These are phyloP conservation scores for Pterulicium gracile DNA, from an alignment of 1,284 basidiomycete species.

Conservation along the genomic window DNA sequence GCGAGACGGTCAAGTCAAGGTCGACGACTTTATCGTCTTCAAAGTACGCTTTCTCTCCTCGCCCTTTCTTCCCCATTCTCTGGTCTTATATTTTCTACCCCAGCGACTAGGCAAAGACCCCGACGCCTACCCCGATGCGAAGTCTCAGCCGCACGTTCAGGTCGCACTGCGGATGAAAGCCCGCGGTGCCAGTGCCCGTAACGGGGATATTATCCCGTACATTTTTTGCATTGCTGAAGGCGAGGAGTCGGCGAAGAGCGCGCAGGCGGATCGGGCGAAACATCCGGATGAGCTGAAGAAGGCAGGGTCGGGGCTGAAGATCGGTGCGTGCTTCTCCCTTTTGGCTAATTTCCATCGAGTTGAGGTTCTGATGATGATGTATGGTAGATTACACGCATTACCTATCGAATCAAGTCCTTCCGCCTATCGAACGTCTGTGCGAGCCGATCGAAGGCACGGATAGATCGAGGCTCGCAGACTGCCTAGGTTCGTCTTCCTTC, in stretches of 20 bases:
- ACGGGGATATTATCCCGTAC: slow-evolving; percentile 94
- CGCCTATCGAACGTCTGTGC: slow-evolving; percentile 91
- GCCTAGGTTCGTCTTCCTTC: slow-evolving; percentile 73
- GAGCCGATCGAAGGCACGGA: slow-evolving; percentile 97
- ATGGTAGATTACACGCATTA: slow-evolving; percentile 83
- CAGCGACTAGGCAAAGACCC: slow-evolving; percentile 91
- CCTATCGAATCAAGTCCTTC: slow-evolving; percentile 84
- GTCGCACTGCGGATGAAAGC: slow-evolving; percentile 90
- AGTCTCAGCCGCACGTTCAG: slow-evolving; percentile 93
- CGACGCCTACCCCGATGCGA: slow-evolving; percentile 93
- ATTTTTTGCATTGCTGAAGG: slow-evolving; percentile 82
- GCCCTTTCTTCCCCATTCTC: slow-evolving; percentile 1
- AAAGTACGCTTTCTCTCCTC: slow-evolving; percentile 43
- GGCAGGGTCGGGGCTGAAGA: slow-evolving; percentile 52
- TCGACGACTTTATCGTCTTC: slow-evolving; percentile 93
- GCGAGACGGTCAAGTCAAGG: slow-evolving; percentile 62
- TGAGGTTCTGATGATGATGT: slow-evolving; percentile 4
- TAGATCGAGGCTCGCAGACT: slow-evolving; percentile 83
- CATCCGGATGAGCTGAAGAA: slow-evolving; percentile 90
- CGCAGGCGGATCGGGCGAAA: slow-evolving; percentile 84
- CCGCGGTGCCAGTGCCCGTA: slow-evolving; percentile 69
- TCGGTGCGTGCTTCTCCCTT: slow-evolving; percentile 40
- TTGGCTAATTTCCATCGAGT: slow-evolving; percentile 4
- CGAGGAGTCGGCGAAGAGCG: slow-evolving; percentile 63
- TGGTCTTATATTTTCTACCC: slow-evolving; percentile 1